Evolutionary conservation across 1,284 basidiomycete species (phyloP), one percentile per base, ranked within the genome.

Genomic region (Pseudozyma sp.): DNA sequence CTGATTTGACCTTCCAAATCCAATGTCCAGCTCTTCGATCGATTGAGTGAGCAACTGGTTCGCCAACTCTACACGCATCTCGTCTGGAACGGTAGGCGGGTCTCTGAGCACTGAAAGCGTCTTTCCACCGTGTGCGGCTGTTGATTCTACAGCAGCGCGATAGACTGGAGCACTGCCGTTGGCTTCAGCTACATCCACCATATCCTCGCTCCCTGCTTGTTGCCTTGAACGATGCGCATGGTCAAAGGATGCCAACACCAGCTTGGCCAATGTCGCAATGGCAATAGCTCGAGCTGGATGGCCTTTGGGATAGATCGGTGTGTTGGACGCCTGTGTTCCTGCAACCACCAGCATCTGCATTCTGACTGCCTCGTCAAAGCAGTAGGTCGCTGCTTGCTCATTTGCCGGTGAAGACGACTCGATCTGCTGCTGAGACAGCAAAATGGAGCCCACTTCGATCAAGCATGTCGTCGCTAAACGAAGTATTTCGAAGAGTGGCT

Each of bases 261-360:
- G 86, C 84, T 94, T 94, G 0, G 92, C 93, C 16, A 93, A 87
- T 81, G 95, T 93, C 1, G 91, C 90, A 7, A 92, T 86, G 5
- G 92, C 90, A 40, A 97, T 86, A 0, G 89, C 93, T 5, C 92
- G 88, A 0, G 91, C 89, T 0, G 95, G 94, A 84, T 97, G 94
- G 3, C 92, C 92, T 14, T 87, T 84, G 0, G 87, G 84, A 25
- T 93, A 88, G 5, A 93, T 82, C 2, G 82, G 83, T 16, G 63
- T 70, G 44, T 61, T 70, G 18, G 68, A 70, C 2, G 80, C 70
- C 45, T 81, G 77, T 16, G 91, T 85, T 0, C 91, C 93, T 1
- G 88, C 87, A n/a, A 87, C 87, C 5, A 89, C 87, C 84, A 80
- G 36, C 89, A 88, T 75, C 90, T 90, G 59, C 62, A 79, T 63